Evolutionary conservation across 2,329 filamentous ascomycete species (phyloP).

Genomic region (Curvularia verruculosa): DNA sequence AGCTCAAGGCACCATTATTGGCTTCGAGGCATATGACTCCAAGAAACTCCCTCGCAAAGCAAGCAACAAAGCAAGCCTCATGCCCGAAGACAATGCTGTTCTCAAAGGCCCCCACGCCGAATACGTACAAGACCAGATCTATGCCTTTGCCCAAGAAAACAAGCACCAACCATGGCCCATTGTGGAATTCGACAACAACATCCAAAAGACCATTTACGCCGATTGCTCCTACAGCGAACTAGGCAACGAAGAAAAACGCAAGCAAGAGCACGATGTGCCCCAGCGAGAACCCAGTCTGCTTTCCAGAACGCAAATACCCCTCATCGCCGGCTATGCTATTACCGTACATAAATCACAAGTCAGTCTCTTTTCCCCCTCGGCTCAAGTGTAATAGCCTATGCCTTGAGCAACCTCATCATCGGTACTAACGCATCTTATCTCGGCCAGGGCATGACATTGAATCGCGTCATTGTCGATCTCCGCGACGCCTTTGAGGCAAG

Average conservation of each 20-base stretch:
- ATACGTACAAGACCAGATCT: constrained; percentile 48
- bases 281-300: constrained; percentile 51
- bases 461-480: constrained; percentile 63
- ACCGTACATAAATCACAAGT: constrained; percentile 64
- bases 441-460: constrained; percentile 62
- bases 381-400: too few relatives aligned
- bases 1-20: constrained; percentile 40
- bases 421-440: background rate
- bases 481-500: constrained; percentile 60
- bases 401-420: too few relatives aligned
- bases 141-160: constrained; percentile 47
- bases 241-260: constrained; percentile 45
- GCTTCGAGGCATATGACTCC: constrained; percentile 47
- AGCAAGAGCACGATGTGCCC: background rate
- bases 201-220: constrained; percentile 55
- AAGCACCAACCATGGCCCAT: constrained; percentile 55
- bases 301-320: constrained; percentile 65
- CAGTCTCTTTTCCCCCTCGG: background rate
- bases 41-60: constrained; percentile 36
- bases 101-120: constrained; percentile 50
- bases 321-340: constrained; percentile 66
- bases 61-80: constrained; percentile 9
- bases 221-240: constrained; percentile 58
- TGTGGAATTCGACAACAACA: constrained; percentile 60
- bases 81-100: constrained; percentile 3